Conservation (phyloP, 1,139 yeast genomes). For the Sugiyamaella japonica region DNA sequence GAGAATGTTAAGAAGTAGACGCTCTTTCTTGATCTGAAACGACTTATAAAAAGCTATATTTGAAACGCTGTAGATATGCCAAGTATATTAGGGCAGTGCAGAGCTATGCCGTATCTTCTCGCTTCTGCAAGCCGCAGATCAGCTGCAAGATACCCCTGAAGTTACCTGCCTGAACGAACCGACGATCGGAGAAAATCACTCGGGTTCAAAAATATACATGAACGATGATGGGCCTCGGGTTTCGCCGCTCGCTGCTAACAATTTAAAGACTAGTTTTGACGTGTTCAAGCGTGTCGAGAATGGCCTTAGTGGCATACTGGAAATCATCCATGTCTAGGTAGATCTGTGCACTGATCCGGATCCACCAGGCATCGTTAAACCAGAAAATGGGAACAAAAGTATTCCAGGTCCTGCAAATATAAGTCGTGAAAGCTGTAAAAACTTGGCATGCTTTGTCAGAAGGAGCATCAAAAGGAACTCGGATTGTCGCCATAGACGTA, state of each 20-base stretch:
- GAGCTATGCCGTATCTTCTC: neutral
- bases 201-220: too few relatives aligned
- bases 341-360: constrained; percentile 60
- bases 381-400: constrained; percentile 51
- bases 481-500: constrained; percentile 52
- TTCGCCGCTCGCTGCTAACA: too few relatives aligned
- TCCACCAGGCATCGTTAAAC: constrained; percentile 48
- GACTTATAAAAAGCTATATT: too few relatives aligned
- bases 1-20: too few relatives aligned
- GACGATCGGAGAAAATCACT: neutral
- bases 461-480: constrained; percentile 41
- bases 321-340: constrained; percentile 60
- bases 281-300: constrained; percentile 30
- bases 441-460: constrained; percentile 18
- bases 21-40: too few relatives aligned
- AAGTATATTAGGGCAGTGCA: neutral
- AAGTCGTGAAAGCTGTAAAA: constrained; percentile 21
- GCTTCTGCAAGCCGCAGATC: neutral
- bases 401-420: constrained; percentile 38
- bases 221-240: too few relatives aligned
- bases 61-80: too few relatives aligned
- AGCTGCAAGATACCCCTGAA: constrained; percentile 1
- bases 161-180: neutral
- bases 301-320: constrained; percentile 45
- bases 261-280: neutral